Percentiles rank a stretch among this genome's conserved stretches.
phyloP scores from a whole-genome alignment of 2,329 filamentous ascomycete species.

The Neonectria coccinea region DNA sequence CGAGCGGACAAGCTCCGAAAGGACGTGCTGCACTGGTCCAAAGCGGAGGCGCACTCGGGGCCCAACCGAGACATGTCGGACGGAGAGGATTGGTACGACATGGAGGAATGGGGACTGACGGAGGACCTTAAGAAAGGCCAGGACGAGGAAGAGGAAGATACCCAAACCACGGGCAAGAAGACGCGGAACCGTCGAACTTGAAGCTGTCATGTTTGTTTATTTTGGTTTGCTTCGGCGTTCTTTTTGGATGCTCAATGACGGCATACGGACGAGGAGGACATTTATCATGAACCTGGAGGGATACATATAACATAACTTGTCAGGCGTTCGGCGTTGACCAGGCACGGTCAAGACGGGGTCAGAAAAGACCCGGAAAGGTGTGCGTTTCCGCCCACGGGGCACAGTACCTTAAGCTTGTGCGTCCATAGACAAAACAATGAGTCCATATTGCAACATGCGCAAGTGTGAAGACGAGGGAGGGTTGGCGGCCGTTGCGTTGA shows the following conservation, averaged over 20 bases:
- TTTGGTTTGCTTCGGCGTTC: constrained; percentile 7
- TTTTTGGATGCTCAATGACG: not conserved
- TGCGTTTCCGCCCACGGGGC: constrained; percentile 1
- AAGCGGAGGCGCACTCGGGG: constrained; percentile 79
- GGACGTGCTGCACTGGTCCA: constrained; percentile 79
- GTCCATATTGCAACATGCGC: not conserved
- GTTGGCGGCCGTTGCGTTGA: not conserved
- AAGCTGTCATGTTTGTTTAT: constrained; percentile 14
- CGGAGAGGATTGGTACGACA: constrained; percentile 90
- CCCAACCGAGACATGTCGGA: constrained; percentile 81
- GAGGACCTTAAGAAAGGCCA: constrained; percentile 84
- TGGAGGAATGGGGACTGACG: constrained; percentile 80
- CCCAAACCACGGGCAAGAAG: constrained; percentile 69
- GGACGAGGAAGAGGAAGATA: constrained; percentile 84
- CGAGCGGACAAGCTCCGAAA: constrained; percentile 78
- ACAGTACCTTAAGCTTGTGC: constrained; percentile 1
- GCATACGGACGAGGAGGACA: not conserved
- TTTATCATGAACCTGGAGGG: constrained; percentile 10
- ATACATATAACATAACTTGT: constrained; percentile 25
- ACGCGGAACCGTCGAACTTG: constrained; percentile 64
- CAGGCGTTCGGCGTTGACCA: constrained; percentile 25
- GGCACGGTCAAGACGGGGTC: constrained; percentile 7
- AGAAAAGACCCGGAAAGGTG: not conserved
- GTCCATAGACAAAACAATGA: constrained; percentile 14
- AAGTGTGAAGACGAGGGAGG: not conserved